Evolutionary conservation across 305 asterid species (phyloP), one percentile per base, ranked within the genome.

Genomic region (Stenogyne calaminthoides): DNA sequence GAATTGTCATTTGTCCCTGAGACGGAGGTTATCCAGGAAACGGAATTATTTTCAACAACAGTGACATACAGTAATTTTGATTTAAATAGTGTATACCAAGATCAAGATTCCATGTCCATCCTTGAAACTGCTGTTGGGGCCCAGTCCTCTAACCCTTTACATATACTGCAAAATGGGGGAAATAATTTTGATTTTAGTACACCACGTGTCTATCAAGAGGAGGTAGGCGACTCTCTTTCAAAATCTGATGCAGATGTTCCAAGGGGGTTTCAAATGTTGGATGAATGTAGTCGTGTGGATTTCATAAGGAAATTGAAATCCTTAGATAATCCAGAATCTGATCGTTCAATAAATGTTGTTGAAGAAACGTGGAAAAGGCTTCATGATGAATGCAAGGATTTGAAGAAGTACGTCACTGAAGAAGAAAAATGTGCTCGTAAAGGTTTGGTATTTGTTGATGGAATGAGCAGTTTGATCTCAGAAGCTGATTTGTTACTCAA

Each of bases 241-340:
- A 84, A 73, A 81, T 77, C 79, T 62, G 88, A 67, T 75, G 85
- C 78, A 76, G 85, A 78, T 77, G 81, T 69, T 71, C 81, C 81
- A 3, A 81, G 85, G 69, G 84, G 80, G 39, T 76, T 74, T 82
- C 92, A 85, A 37, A 68, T 78, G 65, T 75, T 92, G 75, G 98
- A 92, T 81, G 99, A 95, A 85, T 90, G 98, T 86, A 92, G 96
- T 78, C 87, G 88, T 64, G 81, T 88, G 58, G 87, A 83, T 73
- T 86, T 87, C 71, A 67, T 34, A 68, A 74, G 80, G 76, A 73
- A 66, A 55, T 76, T 76, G 68, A 74, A 82, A 29, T 68, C 83
- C 63, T 74, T 82, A 19, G 72, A 74, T 66, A 72, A 64, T 71
- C 52, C 69, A 56, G 79, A 71, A 58, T 67, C 78, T 76, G 81